Evolutionary conservation across 2,329 filamentous ascomycete species (phyloP).

Genomic region (Venturiaceae sp.): DNA sequence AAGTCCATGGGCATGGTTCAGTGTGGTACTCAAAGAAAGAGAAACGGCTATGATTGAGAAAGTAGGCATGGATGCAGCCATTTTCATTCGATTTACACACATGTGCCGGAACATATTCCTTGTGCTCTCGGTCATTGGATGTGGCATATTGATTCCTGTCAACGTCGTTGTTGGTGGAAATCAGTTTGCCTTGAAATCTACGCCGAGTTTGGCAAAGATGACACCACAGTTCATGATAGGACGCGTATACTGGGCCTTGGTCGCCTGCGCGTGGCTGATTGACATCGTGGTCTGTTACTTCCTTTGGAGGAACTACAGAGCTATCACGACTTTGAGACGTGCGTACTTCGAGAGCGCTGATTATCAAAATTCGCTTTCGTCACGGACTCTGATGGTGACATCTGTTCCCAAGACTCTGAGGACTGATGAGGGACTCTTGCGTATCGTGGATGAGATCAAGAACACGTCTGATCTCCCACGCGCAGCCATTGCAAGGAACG

Average conservation of each 20-base stretch:
- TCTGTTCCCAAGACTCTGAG: conserved; percentile 71
- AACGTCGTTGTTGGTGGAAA: conserved; percentile 44
- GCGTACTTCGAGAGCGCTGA: conserved; percentile 77
- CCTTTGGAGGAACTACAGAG: conserved; percentile 83
- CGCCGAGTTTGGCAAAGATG: conserved; percentile 43
- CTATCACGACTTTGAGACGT: conserved; percentile 60
- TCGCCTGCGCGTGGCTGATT: conserved; percentile 52
- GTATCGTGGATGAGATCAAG: conserved; percentile 70
- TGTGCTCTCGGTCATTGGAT: conserved; percentile 60
- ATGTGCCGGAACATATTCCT: conserved; percentile 93
- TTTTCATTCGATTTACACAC: conserved; percentile 79
- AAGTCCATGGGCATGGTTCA: conserved; percentile 80
- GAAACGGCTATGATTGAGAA: conserved; percentile 71
- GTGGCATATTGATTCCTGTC: conserved; percentile 70
- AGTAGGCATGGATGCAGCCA: conserved; percentile 80
- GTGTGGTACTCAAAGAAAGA: conserved; percentile 65
- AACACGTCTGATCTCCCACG: conserved; percentile 70
- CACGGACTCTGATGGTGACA: conserved; percentile 55
- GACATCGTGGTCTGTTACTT: conserved; percentile 70
- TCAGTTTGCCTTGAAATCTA: conserved; percentile 18
- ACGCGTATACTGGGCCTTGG: conserved; percentile 47
- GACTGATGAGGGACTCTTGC: conserved; percentile 78
- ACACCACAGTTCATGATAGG: conserved; percentile 43
- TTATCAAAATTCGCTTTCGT: conserved; percentile 80
- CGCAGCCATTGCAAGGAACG: conserved; percentile 79